Conservation (phyloP, 768 basidiomycete species). For the Paxillus rubicundulus region DNA sequence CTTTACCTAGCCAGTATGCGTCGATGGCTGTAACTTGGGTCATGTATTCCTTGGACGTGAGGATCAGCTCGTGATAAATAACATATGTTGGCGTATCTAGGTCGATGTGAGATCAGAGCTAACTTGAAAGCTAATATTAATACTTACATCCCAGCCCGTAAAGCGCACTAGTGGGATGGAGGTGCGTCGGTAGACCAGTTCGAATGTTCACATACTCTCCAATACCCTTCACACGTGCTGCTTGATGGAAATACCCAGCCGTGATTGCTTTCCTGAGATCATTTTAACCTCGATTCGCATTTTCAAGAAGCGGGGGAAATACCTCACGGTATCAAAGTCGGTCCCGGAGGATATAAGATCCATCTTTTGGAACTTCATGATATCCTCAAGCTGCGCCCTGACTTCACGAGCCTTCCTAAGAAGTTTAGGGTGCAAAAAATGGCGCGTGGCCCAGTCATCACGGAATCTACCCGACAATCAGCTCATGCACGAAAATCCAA, state of each 20-base stretch:
- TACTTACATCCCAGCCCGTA: conserved; percentile 92
- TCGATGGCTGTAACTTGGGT: conserved; percentile 98
- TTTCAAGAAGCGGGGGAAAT: conserved; percentile 12
- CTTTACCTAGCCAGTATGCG: conserved; percentile 92
- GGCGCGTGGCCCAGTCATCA: conserved; percentile 92
- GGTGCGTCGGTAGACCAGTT: conserved; percentile 89
- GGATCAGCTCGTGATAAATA: conserved; percentile 93
- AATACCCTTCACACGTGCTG: conserved; percentile 96
- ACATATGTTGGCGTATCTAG: conserved; percentile 94
- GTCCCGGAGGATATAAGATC: conserved; percentile 88
- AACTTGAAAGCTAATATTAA: neutral
- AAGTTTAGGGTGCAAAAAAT: conserved; percentile 96
- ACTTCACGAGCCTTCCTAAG: conserved; percentile 95
- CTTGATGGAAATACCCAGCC: conserved; percentile 98
- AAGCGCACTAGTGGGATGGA: conserved; percentile 95
- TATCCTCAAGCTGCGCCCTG: conserved; percentile 92
- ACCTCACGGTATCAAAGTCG: conserved; percentile 89
- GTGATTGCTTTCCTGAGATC: conserved; percentile 85
- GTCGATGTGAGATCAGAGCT: conserved; percentile 2
- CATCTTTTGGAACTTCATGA: conserved; percentile 99
- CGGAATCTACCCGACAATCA: conserved; percentile 56
- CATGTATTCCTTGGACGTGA: conserved; percentile 98
- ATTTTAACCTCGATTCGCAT: conserved; percentile 1
- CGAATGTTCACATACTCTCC: conserved; percentile 98
- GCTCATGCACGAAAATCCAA: neutral